phyloP scores from a whole-genome alignment of 345 rosid species.

The Dipteronia sinensis region DNA sequence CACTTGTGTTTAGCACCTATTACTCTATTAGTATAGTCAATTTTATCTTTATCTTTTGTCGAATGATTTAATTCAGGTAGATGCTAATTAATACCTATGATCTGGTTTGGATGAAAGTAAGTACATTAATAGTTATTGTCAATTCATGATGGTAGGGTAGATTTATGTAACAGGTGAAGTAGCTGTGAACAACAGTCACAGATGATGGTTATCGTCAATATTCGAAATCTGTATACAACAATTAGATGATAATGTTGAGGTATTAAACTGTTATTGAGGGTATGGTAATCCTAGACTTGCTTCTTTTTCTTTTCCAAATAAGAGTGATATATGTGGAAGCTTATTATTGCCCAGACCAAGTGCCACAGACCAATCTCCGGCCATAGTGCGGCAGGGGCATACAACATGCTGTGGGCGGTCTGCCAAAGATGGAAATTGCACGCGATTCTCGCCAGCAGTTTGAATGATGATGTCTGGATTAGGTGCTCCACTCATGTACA shows the following conservation, averaged over 20 bases:
- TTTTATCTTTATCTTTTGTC: not conserved
- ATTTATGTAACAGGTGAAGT: too few relatives aligned
- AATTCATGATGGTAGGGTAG: too few relatives aligned
- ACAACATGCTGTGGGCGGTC: conserved; percentile 43
- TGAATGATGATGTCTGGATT: conserved; percentile 70
- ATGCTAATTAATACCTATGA: too few relatives aligned
- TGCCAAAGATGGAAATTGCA: conserved; percentile 73
- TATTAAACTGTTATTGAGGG: not conserved
- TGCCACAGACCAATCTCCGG: conserved; percentile 71
- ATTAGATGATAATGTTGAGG: not conserved
- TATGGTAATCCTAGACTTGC: conserved; percentile 13
- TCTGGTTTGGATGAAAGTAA: not conserved
- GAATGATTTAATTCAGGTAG: not conserved
- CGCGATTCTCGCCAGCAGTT: conserved; percentile 64
- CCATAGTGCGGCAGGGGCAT: conserved; percentile 61
- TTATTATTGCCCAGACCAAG: conserved; percentile 59
- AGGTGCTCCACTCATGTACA: conserved; percentile 55
- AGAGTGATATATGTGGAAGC: conserved; percentile 48
- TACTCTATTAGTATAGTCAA: not conserved
- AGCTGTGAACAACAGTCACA: too few relatives aligned
- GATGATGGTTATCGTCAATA: not conserved
- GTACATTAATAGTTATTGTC: not conserved
- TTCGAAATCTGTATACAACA: not conserved
- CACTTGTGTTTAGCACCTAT: not conserved
- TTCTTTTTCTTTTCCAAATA: conserved; percentile 59